These are phyloP conservation scores for Aureobasidium uvarum DNA, from an alignment of 2,329 filamentous ascomycete species.

Conservation along the genomic window DNA sequence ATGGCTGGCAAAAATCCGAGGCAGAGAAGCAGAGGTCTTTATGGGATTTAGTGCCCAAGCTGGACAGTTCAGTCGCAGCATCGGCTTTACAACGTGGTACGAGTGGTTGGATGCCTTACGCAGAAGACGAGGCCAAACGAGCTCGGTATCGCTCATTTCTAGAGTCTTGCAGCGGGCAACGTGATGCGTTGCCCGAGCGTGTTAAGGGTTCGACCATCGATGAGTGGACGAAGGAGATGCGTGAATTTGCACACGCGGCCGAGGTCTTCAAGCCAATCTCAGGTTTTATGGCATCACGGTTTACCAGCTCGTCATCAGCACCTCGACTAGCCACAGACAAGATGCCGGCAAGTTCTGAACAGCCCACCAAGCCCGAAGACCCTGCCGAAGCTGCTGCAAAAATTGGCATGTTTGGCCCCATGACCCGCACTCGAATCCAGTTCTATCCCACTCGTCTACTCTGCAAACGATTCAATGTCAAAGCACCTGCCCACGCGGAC, in stretches of 20 bases:
- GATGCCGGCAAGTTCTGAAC: constrained; percentile 22
- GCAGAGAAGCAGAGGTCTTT: constrained; percentile 59
- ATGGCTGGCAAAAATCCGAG: constrained; percentile 62
- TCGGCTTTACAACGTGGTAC: constrained; percentile 50
- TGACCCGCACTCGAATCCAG: constrained; percentile 70
- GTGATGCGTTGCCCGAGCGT: constrained; percentile 58
- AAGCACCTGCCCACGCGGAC: constrained; percentile 64
- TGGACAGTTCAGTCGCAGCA: constrained; percentile 46
- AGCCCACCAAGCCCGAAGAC: constrained; percentile 49
- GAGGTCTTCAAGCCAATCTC: constrained; percentile 88
- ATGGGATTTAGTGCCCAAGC: constrained; percentile 48
- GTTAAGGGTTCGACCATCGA: constrained; percentile 56
- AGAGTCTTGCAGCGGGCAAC: constrained; percentile 68
- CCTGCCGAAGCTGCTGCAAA: constrained; percentile 83
- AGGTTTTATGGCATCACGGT: constrained; percentile 88
- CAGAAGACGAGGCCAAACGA: constrained; percentile 75
- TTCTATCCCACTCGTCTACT: constrained; percentile 81
- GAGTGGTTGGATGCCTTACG: constrained; percentile 75
- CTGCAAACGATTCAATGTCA: constrained; percentile 95
- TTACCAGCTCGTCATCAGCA: constrained; percentile 65
- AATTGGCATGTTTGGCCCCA: constrained; percentile 85
- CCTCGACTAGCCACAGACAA: constrained; percentile 39
- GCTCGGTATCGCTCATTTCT: constrained; percentile 79
- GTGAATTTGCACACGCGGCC: constrained; percentile 71
- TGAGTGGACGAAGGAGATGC: constrained; percentile 77